Evolutionary conservation across 1,284 basidiomycete genomes (phyloP).

Genomic region (Cryptococcus wingfieldii): DNA sequence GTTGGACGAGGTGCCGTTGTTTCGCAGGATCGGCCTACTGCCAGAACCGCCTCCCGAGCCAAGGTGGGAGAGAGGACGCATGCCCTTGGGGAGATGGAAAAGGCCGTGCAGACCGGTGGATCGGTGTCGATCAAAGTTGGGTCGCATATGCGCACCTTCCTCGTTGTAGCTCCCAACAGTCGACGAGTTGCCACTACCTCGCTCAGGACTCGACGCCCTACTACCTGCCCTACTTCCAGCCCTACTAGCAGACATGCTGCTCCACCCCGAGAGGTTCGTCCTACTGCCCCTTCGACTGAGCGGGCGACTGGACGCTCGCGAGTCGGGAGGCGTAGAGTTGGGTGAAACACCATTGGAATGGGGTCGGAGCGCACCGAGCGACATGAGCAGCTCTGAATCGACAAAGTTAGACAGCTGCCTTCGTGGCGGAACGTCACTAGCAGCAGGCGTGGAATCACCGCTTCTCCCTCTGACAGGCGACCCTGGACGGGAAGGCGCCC

Average conservation of each 20-base stretch:
- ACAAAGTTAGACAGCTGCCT: conserved; percentile 65
- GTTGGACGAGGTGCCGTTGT: conserved; percentile 2
- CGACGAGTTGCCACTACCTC: conserved; percentile 14
- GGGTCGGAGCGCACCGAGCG: conserved; percentile 51
- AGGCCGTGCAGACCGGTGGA: conserved; percentile 17
- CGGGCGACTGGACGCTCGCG: conserved; percentile 37
- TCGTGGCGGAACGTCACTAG: conserved; percentile 42
- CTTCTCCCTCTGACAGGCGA: conserved; percentile 28
- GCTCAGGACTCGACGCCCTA: conserved; percentile 50
- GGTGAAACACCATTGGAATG: conserved; percentile 36
- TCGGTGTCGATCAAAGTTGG: conserved; percentile 9
- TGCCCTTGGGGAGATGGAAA: conserved; percentile 25
- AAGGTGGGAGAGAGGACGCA: conserved; percentile 12
- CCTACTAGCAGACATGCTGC: conserved; percentile 16
- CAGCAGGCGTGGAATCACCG: conserved; percentile 11
- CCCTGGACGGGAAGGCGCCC: conserved; percentile 44
- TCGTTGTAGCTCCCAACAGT: conserved; percentile 11
- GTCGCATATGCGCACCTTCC: conserved; percentile 6
- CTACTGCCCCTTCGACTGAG: conserved; percentile 38
- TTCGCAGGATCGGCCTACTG: conserved; percentile 17
- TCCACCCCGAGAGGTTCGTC: conserved; percentile 31
- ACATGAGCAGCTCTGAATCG: conserved; percentile 72
- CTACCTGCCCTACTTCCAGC: conserved; percentile 51
- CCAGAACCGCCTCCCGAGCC: neutral
- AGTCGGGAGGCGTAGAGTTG: conserved; percentile 41